Evolutionary conservation across 371 early-diverging fungal genomes (phyloP).

Genomic region (Smittium mucronatum): DNA sequence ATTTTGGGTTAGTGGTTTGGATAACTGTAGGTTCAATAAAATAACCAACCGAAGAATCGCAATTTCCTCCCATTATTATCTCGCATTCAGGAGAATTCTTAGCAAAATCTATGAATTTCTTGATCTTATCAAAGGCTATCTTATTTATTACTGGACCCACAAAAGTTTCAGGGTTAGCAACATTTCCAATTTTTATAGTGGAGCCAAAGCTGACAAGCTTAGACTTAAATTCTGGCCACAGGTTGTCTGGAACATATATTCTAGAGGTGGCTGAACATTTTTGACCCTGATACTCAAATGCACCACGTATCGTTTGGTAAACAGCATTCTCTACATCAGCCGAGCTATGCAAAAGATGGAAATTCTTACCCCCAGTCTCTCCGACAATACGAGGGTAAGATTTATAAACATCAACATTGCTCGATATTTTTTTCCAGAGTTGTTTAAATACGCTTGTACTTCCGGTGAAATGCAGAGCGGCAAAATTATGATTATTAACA

Average conservation of each 20-base stretch:
- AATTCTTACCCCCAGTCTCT: slow-evolving; percentile 98
- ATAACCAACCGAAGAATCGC: slow-evolving; percentile 78
- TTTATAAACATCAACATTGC: slow-evolving; percentile 78
- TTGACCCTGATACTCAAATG: slow-evolving; percentile 96
- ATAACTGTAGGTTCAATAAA: slow-evolving; percentile 86
- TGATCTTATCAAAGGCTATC: slow-evolving; percentile 87
- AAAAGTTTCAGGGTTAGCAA: slow-evolving; percentile 69
- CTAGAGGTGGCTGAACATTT: slow-evolving; percentile 94
- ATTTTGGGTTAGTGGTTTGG: slow-evolving; percentile 67
- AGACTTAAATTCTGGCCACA: slow-evolving; percentile 62
- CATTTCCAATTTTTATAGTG: slow-evolving; percentile 73
- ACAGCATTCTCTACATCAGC: slow-evolving; percentile 51
- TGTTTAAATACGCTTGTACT: slow-evolving; percentile 85
- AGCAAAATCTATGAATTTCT: slow-evolving; percentile 70
- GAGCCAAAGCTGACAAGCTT: slow-evolving; percentile 48
- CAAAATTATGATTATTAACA: slow-evolving; percentile 73
- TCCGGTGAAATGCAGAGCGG: slow-evolving; percentile 96
- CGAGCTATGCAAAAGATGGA: slow-evolving; percentile 78
- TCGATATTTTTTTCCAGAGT: slow-evolving; percentile 82
- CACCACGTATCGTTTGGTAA: slow-evolving; percentile 78
- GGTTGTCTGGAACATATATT: slow-evolving; percentile 74
- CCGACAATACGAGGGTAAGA: slow-evolving; percentile 95
- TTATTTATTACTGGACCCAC: slow-evolving; percentile 76
- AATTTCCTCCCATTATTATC: slow-evolving; percentile 69
- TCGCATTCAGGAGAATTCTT: slow-evolving; percentile 41